Evolutionary conservation across 257 asterid species (phyloP).

Genomic region (Penstemon davidsonii): DNA sequence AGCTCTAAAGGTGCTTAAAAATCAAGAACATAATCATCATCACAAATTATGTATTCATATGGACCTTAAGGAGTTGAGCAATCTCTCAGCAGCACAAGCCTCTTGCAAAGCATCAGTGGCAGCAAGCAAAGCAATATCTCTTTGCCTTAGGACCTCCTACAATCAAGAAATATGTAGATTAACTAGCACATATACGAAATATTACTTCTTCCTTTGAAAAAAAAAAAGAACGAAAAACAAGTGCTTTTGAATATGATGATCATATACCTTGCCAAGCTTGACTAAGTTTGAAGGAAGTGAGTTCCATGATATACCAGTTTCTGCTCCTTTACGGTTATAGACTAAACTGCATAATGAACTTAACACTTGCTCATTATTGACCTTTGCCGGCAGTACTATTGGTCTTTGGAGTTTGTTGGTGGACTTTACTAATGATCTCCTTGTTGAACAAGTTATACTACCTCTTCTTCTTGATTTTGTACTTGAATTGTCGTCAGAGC

Average conservation of each 20-base stretch:
- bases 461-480: constrained; percentile 33
- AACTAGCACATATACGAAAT: background rate
- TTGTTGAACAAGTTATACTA: constrained; percentile 18
- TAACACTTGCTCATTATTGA: constrained; percentile 29
- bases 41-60: background rate
- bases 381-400: constrained; percentile 19
- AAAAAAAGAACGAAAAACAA: background rate
- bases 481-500: constrained; percentile 62
- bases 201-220: background rate
- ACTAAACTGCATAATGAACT: constrained; percentile 37
- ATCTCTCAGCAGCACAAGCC: constrained; percentile 77
- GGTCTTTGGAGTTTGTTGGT: constrained; percentile 36
- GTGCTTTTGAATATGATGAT: background rate
- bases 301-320: constrained; percentile 52
- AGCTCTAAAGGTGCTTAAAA: background rate
- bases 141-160: constrained; percentile 62
- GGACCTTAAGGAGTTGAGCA: constrained; percentile 75
- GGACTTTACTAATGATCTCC: constrained; percentile 30
- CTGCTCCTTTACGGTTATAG: constrained; percentile 53
- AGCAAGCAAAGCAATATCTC: constrained; percentile 58
- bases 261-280: constrained; percentile 67
- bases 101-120: constrained; percentile 81
- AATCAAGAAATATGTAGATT: constrained; percentile 15
- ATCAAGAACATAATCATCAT: no score
- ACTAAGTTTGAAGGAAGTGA: constrained; percentile 50